A percentile compares a stretch with the other conserved stretches of the same genome.
These are phyloP conservation scores for Casuarina cunninghamiana DNA, from an alignment of 306 rosid genomes.

Conservation along the genomic window DNA sequence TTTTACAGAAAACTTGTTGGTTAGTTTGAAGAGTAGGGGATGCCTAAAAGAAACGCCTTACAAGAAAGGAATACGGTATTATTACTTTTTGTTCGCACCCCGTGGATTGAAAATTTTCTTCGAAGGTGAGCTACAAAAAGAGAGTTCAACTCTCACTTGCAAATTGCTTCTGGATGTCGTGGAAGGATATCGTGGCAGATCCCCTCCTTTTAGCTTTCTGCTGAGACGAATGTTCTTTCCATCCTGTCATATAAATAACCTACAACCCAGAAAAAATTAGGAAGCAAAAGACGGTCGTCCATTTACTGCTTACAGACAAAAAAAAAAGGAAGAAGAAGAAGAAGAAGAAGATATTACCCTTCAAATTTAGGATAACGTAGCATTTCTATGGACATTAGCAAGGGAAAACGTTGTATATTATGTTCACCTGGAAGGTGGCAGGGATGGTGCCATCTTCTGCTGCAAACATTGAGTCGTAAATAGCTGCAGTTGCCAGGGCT, in stretches of 20 bases:
- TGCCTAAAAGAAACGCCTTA: no score
- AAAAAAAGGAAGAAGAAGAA: no score
- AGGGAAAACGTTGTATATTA: neutral
- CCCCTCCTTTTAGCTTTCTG: conserved; percentile 82
- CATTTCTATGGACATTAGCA: neutral
- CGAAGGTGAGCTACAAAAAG: neutral
- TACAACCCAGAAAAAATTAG: conserved; percentile 30
- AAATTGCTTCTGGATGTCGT: conserved; percentile 66
- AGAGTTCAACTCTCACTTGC: conserved; percentile 44
- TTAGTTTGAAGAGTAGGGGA: no score
- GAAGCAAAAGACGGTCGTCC: neutral
- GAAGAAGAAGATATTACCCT: no score
- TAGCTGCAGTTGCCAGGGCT: conserved; percentile 91
- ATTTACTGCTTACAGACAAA: neutral
- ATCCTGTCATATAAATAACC: conserved; percentile 98
- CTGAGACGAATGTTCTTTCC: conserved; percentile 88
- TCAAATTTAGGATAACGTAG: no score
- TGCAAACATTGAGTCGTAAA: conserved; percentile 91
- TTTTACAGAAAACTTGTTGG: no score
- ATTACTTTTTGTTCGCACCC: neutral
- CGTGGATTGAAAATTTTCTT: neutral
- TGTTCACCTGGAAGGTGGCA: conserved; percentile 91
- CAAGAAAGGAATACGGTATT: no score
- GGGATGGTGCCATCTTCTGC: conserved; percentile 90
- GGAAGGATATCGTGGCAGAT: conserved; percentile 80